A percentile compares a stretch with the other conserved stretches of the same genome.
Evolutionary conservation across 305 asterid species (phyloP).

Genomic region (Fraxinus paxiana): DNA sequence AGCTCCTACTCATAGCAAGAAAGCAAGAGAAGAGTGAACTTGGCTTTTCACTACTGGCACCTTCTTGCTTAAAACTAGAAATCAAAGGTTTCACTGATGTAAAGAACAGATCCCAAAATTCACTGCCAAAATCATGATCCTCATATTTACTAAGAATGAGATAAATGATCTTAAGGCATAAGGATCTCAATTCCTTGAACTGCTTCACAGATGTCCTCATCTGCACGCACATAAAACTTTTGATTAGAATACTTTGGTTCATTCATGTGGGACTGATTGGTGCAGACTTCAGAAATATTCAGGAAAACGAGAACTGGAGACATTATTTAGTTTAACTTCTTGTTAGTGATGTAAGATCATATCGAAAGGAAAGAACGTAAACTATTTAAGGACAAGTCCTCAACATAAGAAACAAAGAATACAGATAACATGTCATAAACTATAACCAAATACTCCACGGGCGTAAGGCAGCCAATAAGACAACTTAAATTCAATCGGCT

Average conservation of each 20-base stretch:
- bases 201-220: constrained; percentile 54
- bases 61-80: constrained; percentile 72
- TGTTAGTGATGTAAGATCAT: neutral
- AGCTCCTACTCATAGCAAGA: constrained; percentile 89
- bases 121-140: constrained; percentile 59
- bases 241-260: constrained; percentile 14
- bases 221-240: constrained; percentile 46
- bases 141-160: constrained; percentile 57
- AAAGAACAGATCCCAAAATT: constrained; percentile 80
- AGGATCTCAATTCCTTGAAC: constrained; percentile 78
- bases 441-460: neutral
- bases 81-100: constrained; percentile 59
- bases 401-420: neutral
- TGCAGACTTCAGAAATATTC: constrained; percentile 12
- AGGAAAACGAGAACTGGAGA: neutral
- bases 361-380: neutral
- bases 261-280: neutral
- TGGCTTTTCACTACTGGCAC: constrained; percentile 80
- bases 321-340: constrained; percentile 1
- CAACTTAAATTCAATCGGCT: neutral
- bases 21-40: constrained; percentile 88
- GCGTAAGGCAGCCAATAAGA: neutral
- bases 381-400: neutral
- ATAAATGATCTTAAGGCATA: constrained; percentile 72
- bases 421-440: neutral